phyloP scores from a whole-genome alignment of 176 grass and related monocot species.

The Luzula sylvatica region DNA sequence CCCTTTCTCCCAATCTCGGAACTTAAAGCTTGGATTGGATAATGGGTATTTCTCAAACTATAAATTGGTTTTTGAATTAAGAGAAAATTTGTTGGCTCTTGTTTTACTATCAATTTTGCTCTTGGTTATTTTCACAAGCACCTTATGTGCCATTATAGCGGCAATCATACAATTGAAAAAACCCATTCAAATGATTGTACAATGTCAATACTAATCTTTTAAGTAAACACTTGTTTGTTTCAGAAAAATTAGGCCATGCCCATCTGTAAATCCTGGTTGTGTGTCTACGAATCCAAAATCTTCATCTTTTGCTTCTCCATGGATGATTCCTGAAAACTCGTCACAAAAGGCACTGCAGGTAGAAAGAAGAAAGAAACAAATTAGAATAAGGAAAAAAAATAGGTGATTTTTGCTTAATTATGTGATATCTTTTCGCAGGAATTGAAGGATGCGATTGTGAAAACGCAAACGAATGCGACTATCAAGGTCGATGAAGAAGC shows the following conservation, averaged over 20 bases:
- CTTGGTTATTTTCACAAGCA: background rate
- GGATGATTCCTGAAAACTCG: conserved; percentile 52
- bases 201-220: background rate
- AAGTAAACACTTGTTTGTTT: background rate
- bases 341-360: conserved; percentile 32
- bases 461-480: conserved; percentile 55
- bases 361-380: too few species aligned
- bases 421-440: conserved; percentile 22
- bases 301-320: conserved; percentile 65
- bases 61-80: background rate
- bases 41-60: conserved; percentile 36
- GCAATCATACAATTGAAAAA: background rate
- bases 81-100: too few species aligned
- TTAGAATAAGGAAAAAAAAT: background rate
- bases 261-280: conserved; percentile 72
- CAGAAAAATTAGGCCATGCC: conserved; percentile 84
- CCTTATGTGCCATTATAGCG: background rate
- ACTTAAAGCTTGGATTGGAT: conserved; percentile 62
- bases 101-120: background rate
- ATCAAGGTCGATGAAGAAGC: conserved; percentile 55
- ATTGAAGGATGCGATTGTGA: conserved; percentile 50
- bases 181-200: too few species aligned
- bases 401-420: background rate
- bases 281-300: conserved; percentile 74
- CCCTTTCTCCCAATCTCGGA: conserved; percentile 61